Percentiles rank a stretch among this genome's conserved stretches.
Evolutionary conservation across 139 green algal species (phyloP).

Genomic region (Eudorina sp.): DNA sequence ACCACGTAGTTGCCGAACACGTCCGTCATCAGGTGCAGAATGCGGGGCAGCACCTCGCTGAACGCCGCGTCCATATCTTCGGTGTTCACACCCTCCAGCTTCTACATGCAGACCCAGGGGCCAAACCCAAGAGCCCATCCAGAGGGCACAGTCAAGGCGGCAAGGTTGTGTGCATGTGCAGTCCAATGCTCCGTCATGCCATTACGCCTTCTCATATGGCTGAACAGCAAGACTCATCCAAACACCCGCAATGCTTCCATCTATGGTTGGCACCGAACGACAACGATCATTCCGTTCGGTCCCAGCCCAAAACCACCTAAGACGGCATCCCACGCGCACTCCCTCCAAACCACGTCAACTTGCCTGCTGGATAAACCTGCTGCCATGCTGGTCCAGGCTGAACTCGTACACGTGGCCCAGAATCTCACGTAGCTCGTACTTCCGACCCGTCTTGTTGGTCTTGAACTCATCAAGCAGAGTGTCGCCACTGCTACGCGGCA

Average conservation of each 20-base stretch:
- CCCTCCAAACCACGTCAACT: background rate
- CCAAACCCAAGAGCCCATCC: too few species aligned
- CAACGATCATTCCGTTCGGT: background rate
- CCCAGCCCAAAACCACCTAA: background rate
- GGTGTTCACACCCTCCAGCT: slow-evolving; percentile 73
- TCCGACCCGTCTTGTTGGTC: slow-evolving; percentile 68
- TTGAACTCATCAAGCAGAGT: slow-evolving; percentile 89
- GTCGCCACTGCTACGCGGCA: slow-evolving; percentile 51
- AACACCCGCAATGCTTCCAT: too few species aligned
- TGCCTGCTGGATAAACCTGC: slow-evolving; percentile 90
- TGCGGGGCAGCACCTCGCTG: slow-evolving; percentile 72
- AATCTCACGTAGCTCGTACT: slow-evolving; percentile 73
- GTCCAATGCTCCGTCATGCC: too few species aligned
- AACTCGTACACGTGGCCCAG: slow-evolving; percentile 85
- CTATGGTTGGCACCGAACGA: too few species aligned
- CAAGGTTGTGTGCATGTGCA: too few species aligned
- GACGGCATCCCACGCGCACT: slow-evolving; percentile 34
- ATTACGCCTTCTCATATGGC: too few species aligned
- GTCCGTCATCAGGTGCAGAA: slow-evolving; percentile 88
- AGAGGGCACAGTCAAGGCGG: too few species aligned
- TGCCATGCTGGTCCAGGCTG: slow-evolving; percentile 90
- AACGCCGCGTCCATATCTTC: slow-evolving; percentile 78
- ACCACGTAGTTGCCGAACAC: slow-evolving; percentile 95
- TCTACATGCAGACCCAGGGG: too few species aligned
- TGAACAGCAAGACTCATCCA: too few species aligned